Evolutionary conservation across 164 flowering plant species (phyloP).

Genomic region (Cinnamomum chago): DNA sequence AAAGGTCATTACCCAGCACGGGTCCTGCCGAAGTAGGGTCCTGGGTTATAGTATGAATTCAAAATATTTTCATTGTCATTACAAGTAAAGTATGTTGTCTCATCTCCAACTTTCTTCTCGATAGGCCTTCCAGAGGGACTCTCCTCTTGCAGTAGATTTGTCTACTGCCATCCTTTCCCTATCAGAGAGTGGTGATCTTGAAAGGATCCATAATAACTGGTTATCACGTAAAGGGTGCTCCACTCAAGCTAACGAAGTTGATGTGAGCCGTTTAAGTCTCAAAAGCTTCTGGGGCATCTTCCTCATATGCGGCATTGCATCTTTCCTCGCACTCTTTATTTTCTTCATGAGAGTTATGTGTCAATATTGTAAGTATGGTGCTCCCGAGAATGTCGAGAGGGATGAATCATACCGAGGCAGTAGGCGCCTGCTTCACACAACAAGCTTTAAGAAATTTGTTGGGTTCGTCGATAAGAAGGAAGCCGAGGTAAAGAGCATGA

Average conservation of each 20-base stretch:
- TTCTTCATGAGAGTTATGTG: constrained; percentile 44
- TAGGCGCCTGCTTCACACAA: constrained; percentile 14
- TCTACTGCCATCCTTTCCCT: constrained; percentile 86
- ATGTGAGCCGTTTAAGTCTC: constrained; percentile 49
- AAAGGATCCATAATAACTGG: constrained; percentile 81
- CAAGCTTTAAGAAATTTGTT: constrained; percentile 45
- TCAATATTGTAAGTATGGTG: constrained; percentile 49
- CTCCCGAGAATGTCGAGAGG: constrained; percentile 31
- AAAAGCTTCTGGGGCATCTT: constrained; percentile 95
- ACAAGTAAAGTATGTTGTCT: not conserved
- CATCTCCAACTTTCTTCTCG: not conserved
- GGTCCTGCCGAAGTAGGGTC: too few relatives aligned
- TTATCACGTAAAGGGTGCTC: constrained; percentile 40
- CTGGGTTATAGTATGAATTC: not conserved
- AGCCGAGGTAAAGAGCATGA: constrained; percentile 28
- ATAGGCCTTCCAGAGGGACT: constrained; percentile 89
- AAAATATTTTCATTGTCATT: too few relatives aligned
- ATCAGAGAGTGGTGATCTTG: constrained; percentile 89
- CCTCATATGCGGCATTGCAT: constrained; percentile 68
- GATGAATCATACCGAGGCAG: constrained; percentile 12
- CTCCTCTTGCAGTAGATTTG: constrained; percentile 84
- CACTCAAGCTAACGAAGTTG: constrained; percentile 25
- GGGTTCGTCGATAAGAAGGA: constrained; percentile 72
- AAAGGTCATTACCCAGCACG: too few relatives aligned
- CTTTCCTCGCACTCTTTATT: constrained; percentile 52